A percentile compares a stretch with the other conserved stretches of the same genome.
These are phyloP conservation scores for Solanum infundibuliforme DNA, from an alignment of 257 asterid genomes.

Conservation along the genomic window DNA sequence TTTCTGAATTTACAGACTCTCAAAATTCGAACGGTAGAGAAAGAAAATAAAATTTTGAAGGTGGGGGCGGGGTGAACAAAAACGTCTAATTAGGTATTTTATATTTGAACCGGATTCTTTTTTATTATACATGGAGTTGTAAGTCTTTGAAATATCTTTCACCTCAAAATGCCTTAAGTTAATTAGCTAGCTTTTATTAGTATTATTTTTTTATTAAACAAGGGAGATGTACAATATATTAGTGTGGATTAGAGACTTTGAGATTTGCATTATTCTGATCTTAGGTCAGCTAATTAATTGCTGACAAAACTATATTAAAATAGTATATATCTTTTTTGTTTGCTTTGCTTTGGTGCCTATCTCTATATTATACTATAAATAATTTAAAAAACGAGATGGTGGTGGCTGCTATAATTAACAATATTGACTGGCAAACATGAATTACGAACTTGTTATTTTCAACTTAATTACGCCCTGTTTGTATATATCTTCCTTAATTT, in stretches of 20 bases:
- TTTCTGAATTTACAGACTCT: not conserved
- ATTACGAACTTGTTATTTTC: not conserved
- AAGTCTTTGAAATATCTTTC: not conserved
- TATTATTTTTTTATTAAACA: not conserved
- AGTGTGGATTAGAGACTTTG: not conserved
- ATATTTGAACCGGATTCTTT: not conserved
- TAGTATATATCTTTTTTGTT: not conserved
- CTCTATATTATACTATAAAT: not conserved
- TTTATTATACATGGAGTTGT: too few species aligned
- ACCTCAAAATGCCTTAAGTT: not conserved
- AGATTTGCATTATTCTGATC: not conserved
- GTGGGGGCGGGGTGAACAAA: not conserved
- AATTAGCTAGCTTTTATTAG: not conserved
- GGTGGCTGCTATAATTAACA: not conserved
- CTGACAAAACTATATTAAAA: not conserved
- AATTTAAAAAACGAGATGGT: not conserved
- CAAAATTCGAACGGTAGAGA: not conserved
- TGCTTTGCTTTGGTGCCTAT: not conserved
- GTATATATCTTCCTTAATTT: not conserved
- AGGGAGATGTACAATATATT: not conserved
- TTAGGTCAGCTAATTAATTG: not conserved
- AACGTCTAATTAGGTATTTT: not conserved
- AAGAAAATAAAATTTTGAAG: not conserved
- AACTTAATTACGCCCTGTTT: not conserved
- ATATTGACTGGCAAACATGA: not conserved